Percentiles rank a stretch among this genome's conserved stretches.
phyloP scores from a whole-genome alignment of 495 filamentous ascomycete genomes.

The Penicillium waksmanii region DNA sequence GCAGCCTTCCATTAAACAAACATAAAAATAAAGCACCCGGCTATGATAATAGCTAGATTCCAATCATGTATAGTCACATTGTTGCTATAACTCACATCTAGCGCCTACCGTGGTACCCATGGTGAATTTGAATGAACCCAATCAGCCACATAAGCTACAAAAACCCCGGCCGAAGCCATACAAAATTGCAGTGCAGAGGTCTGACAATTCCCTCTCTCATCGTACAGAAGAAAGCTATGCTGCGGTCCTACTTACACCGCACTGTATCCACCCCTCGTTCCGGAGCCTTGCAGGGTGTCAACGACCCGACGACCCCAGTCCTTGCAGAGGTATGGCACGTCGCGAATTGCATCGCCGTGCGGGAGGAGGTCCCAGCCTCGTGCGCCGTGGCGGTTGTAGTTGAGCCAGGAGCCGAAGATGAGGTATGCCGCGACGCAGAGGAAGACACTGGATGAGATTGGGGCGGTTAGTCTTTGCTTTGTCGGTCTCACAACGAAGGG shows the following conservation, averaged over 20 bases:
- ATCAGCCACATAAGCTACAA: too few species aligned
- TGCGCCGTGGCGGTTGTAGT: constrained; percentile 95
- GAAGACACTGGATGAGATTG: constrained; percentile 62
- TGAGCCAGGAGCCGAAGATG: constrained; percentile 98
- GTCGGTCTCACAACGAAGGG: background rate
- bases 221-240: background rate
- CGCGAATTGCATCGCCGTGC: constrained; percentile 88
- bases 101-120: too few species aligned
- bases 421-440: constrained; percentile 85
- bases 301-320: constrained; percentile 80
- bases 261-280: constrained; percentile 87
- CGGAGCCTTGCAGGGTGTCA: constrained; percentile 80
- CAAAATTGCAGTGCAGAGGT: constrained; percentile 1
- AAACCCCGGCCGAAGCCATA: background rate
- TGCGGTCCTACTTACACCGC: constrained; percentile 64
- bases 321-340: constrained; percentile 88
- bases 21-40: too few species aligned
- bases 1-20: too few species aligned
- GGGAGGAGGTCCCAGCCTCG: constrained; percentile 95
- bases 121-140: too few species aligned
- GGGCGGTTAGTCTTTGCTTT: background rate
- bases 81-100: too few species aligned
- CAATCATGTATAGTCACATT: too few species aligned
- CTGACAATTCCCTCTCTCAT: background rate
- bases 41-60: too few species aligned